Conservation (phyloP, 139 green algal genomes). For the Coelastrella sp. region DNA sequence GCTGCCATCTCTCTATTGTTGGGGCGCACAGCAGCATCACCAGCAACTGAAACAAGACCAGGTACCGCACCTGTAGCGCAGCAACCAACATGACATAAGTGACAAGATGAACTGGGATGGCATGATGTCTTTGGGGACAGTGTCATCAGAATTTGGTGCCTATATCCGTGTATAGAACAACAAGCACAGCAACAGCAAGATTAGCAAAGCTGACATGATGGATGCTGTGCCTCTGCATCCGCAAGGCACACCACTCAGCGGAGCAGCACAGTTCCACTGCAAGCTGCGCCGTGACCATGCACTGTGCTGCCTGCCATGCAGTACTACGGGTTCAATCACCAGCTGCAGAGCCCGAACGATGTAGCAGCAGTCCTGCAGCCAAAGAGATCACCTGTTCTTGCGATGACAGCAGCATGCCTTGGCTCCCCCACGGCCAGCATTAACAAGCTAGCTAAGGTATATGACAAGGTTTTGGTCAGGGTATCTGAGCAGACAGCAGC, state of each 20-base stretch:
- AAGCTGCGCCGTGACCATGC: no score
- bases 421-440: slow-evolving; percentile 57
- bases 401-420: slow-evolving; percentile 60
- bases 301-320: no score
- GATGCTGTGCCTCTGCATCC: no score
- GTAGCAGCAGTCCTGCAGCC: not conserved
- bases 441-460: slow-evolving; percentile 56
- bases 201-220: no score
- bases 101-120: not conserved
- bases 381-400: slow-evolving; percentile 14
- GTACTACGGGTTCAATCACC: no score
- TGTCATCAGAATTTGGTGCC: no score
- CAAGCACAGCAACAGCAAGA: no score
- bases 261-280: no score
- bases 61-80: slow-evolving; percentile 31
- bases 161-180: no score
- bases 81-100: not conserved
- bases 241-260: no score
- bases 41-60: slow-evolving; percentile 10
- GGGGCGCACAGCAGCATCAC: not conserved
- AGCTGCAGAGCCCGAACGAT: no score
- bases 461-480: slow-evolving; percentile 49
- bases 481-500: slow-evolving; percentile 11
- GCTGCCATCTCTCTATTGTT: slow-evolving; percentile 54
- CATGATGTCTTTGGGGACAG: no score